Conservation (phyloP, 352 stramenopile genomes). For the Globisporangium barbulae region DNA sequence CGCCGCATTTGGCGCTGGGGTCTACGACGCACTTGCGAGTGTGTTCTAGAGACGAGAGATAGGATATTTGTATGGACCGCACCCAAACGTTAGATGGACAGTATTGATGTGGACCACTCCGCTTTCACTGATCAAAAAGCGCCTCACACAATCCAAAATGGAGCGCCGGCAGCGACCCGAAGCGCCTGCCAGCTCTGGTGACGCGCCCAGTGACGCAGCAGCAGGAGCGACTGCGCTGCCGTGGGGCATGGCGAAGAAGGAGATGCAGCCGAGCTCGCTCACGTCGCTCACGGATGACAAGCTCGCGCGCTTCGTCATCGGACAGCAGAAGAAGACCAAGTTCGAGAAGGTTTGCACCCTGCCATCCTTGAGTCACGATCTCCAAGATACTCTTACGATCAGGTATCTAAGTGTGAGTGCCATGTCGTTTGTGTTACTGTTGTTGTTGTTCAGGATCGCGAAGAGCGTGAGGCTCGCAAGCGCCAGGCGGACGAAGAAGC, state of each 20-base stretch:
- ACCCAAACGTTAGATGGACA: too few relatives aligned
- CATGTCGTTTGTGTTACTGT: neutral
- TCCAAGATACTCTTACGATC: neutral
- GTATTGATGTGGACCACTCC: too few relatives aligned
- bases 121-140: neutral
- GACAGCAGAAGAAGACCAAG: slow-evolving; percentile 83
- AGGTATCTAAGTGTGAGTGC: neutral
- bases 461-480: slow-evolving; percentile 83
- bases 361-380: too few relatives aligned
- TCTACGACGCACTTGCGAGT: slow-evolving; percentile 29
- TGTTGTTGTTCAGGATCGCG: slow-evolving; percentile 36
- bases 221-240: slow-evolving; percentile 24
- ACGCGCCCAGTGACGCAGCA: neutral
- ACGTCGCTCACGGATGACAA: slow-evolving; percentile 71
- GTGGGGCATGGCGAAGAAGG: slow-evolving; percentile 59
- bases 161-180: slow-evolving; percentile 1
- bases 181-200: neutral
- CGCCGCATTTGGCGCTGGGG: slow-evolving; percentile 31
- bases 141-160: slow-evolving; percentile 4
- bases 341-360: slow-evolving; percentile 63
- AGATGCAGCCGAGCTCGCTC: slow-evolving; percentile 73
- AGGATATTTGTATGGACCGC: neutral
- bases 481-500: slow-evolving; percentile 82
- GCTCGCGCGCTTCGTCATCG: slow-evolving; percentile 72
- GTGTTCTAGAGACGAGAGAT: slow-evolving; percentile 21